Conservation (phyloP, 106 monocot species). For the Phalaenopsis aphrodite region DNA sequence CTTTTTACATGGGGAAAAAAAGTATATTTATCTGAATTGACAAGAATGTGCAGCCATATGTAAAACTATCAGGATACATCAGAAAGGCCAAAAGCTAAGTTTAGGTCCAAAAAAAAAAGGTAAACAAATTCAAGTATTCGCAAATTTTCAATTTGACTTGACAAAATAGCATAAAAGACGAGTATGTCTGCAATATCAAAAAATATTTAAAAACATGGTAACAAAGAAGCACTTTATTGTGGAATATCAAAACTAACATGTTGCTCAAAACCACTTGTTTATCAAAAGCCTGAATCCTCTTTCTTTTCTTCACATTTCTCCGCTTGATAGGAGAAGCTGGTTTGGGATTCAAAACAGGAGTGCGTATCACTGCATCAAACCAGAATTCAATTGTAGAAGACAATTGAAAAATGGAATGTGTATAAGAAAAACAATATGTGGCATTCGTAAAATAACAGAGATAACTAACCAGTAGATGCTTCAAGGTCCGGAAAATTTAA, state of each 20-base stretch:
- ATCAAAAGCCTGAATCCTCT: conserved; percentile 35
- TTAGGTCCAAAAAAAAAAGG: neutral
- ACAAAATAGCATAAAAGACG: neutral
- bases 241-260: conserved; percentile 22
- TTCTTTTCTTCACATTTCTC: conserved; percentile 25
- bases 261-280: conserved; percentile 45
- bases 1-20: neutral
- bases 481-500: conserved; percentile 7
- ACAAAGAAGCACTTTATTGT: neutral
- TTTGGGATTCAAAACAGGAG: conserved; percentile 34
- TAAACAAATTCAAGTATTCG: no score
- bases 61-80: neutral
- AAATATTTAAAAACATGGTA: neutral
- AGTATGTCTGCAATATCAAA: neutral
- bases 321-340: conserved; percentile 31
- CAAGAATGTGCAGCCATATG: neutral
- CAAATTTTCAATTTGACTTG: neutral
- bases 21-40: neutral
- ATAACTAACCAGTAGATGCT: conserved; percentile 30
- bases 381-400: conserved; percentile 2
- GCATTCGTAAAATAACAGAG: neutral
- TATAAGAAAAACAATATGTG: neutral
- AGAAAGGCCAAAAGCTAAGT: neutral
- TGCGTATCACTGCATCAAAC: conserved; percentile 14
- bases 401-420: neutral